These are phyloP conservation scores for Epichloe gansuensis DNA, from an alignment of 2,329 filamentous ascomycete species.

Conservation along the genomic window DNA sequence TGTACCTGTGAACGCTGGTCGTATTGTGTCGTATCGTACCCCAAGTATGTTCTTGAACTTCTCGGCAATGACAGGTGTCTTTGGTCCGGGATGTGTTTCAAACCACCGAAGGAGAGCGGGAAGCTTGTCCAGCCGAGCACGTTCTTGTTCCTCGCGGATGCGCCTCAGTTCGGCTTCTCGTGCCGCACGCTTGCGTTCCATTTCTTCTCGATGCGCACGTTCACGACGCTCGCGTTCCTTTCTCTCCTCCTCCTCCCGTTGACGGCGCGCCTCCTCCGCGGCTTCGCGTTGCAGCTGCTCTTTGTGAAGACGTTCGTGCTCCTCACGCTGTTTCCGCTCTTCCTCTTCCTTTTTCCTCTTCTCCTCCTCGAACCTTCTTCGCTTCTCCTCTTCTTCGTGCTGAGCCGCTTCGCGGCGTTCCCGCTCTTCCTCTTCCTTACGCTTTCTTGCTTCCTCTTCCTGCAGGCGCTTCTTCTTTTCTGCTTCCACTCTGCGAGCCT, in stretches of 20 bases:
- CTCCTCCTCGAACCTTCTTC: conserved; percentile 26
- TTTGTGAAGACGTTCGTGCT: conserved; percentile 32
- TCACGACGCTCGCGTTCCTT: conserved; percentile 37
- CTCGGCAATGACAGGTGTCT: conserved; percentile 35
- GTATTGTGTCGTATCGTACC: conserved; percentile 52
- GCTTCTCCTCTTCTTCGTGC: conserved; percentile 25
- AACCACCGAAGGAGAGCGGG: conserved; percentile 52
- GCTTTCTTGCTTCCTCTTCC: conserved; percentile 22
- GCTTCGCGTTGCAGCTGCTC: conserved; percentile 36
- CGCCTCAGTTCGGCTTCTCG: conserved; percentile 40
- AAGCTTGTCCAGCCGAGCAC: conserved; percentile 40
- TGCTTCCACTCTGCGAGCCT: conserved; percentile 20
- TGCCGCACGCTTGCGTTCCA: conserved; percentile 36
- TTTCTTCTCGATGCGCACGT: conserved; percentile 29
- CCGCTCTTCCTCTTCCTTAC: conserved; percentile 18
- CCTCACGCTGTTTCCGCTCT: conserved; percentile 27
- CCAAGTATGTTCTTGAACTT: conserved; percentile 47
- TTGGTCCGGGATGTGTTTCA: conserved; percentile 38
- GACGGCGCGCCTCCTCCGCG: conserved; percentile 35
- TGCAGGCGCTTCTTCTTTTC: conserved; percentile 21
- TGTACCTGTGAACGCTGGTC: conserved; percentile 37
- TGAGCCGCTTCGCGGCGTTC: conserved; percentile 22
- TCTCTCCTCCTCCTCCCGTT: conserved; percentile 40
- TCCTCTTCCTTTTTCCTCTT: conserved; percentile 26
- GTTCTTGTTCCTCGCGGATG: conserved; percentile 42